A percentile compares a stretch with the other conserved stretches of the same genome.
Evolutionary conservation across 305 asterid genomes (phyloP).

Genomic region (Fraxinus dipetala): DNA sequence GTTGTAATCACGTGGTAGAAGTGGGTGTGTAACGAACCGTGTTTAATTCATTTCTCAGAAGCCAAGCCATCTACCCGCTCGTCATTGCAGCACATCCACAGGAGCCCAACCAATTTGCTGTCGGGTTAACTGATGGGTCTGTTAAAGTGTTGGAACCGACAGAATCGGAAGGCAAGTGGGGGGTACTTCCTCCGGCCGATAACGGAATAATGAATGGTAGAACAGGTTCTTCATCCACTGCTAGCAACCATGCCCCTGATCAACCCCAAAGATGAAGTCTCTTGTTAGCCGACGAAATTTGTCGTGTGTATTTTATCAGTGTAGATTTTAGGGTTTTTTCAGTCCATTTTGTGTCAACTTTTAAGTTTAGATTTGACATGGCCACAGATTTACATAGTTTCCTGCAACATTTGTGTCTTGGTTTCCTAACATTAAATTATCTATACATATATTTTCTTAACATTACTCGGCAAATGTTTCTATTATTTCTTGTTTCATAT

Average conservation of each 20-base stretch:
- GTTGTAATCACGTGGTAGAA: background rate
- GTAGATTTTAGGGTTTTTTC: conserved; percentile 50
- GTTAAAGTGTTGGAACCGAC: conserved; percentile 87
- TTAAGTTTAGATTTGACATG: conserved; percentile 34
- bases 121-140: conserved; percentile 83
- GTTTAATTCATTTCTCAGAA: conserved; percentile 42
- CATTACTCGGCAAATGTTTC: background rate
- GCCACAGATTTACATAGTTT: conserved; percentile 33
- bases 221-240: conserved; percentile 62
- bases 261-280: conserved; percentile 66
- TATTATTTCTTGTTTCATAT: background rate
- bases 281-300: background rate
- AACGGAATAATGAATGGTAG: conserved; percentile 66
- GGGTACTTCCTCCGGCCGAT: conserved; percentile 70
- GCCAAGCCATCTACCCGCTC: conserved; percentile 63
- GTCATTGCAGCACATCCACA: conserved; percentile 91
- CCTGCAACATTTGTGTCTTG: conserved; percentile 27
- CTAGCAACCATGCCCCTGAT: conserved; percentile 74
- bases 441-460: background rate
- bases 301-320: conserved; percentile 42
- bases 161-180: conserved; percentile 86
- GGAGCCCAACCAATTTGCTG: conserved; percentile 80
- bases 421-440: background rate
- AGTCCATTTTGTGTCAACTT: conserved; percentile 24
- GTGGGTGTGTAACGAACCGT: background rate